Evolutionary conservation across 129 eudicot species (phyloP).

Genomic region (Deinandra increscens): DNA sequence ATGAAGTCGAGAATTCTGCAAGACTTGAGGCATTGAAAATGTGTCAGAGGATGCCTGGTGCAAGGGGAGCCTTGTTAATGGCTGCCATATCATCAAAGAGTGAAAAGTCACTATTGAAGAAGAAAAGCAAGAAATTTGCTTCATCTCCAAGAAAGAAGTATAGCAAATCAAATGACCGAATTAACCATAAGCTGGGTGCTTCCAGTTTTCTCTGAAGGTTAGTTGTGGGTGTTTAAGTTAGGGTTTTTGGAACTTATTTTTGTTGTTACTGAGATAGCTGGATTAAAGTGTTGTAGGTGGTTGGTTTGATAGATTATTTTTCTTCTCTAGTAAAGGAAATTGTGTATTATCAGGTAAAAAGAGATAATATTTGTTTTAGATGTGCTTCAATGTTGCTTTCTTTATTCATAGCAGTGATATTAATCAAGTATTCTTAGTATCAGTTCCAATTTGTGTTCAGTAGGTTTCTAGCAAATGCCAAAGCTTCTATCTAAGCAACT

Average conservation of each 20-base stretch:
- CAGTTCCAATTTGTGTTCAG: no score
- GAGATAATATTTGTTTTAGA: no score
- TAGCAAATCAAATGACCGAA: slow-evolving; percentile 25
- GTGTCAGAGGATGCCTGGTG: slow-evolving; percentile 43
- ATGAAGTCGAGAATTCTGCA: slow-evolving; percentile 39
- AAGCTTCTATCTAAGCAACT: no score
- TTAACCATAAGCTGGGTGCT: slow-evolving; percentile 39
- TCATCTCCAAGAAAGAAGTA: slow-evolving; percentile 25
- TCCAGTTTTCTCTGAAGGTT: slow-evolving; percentile 30
- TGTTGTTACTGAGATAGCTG: background rate
- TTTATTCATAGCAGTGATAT: no score
- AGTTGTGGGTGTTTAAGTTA: background rate
- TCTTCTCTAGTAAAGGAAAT: background rate
- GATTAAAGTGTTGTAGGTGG: background rate
- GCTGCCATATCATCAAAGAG: slow-evolving; percentile 35
- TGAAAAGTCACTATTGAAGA: slow-evolving; percentile 30
- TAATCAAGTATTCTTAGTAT: no score
- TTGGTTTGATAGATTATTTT: slow-evolving; percentile 13
- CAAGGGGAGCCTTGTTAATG: slow-evolving; percentile 42
- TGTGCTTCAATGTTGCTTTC: no score
- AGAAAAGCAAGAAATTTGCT: slow-evolving; percentile 41
- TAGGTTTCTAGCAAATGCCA: no score
- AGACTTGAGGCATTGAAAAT: slow-evolving; percentile 42
- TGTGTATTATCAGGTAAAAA: no score
- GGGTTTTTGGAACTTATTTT: background rate